phyloP scores from a whole-genome alignment of 805 yeast species.

The Suhomyces prunicola region DNA sequence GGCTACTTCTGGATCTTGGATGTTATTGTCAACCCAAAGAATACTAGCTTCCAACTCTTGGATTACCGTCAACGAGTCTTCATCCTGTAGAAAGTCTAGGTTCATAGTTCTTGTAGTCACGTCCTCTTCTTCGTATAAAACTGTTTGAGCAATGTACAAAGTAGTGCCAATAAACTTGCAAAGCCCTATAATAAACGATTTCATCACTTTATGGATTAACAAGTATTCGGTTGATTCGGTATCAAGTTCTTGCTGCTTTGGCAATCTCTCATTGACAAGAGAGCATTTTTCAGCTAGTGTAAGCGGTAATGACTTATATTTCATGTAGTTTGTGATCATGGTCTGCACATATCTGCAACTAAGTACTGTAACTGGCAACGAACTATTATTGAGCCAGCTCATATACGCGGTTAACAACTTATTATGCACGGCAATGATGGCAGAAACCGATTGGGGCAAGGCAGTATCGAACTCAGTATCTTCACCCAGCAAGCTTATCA shows the following conservation, averaged over 20 bases:
- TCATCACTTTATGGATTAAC: constrained; percentile 50
- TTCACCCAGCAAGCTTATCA: constrained; percentile 45
- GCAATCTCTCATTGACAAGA: constrained; percentile 3
- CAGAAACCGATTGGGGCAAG: constrained; percentile 21
- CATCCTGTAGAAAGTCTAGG: constrained; percentile 28
- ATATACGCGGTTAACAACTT: constrained; percentile 52
- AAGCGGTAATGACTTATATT: not conserved
- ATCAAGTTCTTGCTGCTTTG: not conserved
- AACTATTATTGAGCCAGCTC: constrained; percentile 74
- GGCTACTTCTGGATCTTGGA: constrained; percentile 9
- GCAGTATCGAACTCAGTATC: constrained; percentile 49
- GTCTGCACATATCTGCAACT: constrained; percentile 72
- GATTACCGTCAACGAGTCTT: constrained; percentile 19
- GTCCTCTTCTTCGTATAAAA: constrained; percentile 73
- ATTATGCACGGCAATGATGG: constrained; percentile 52
- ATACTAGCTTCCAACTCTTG: constrained; percentile 33
- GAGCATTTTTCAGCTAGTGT: constrained; percentile 5
- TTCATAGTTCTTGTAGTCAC: constrained; percentile 63
- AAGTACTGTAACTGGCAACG: constrained; percentile 72
- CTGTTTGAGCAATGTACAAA: constrained; percentile 50
- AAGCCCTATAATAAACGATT: constrained; percentile 50
- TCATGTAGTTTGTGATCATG: constrained; percentile 27
- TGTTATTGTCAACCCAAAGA: constrained; percentile 23
- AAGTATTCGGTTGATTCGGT: constrained; percentile 15
- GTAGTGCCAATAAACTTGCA: constrained; percentile 51